Evolutionary conservation across 2,329 filamentous ascomycete species (phyloP), one percentile per base, ranked within the genome.

Genomic region (Trichoderma hamatum): DNA sequence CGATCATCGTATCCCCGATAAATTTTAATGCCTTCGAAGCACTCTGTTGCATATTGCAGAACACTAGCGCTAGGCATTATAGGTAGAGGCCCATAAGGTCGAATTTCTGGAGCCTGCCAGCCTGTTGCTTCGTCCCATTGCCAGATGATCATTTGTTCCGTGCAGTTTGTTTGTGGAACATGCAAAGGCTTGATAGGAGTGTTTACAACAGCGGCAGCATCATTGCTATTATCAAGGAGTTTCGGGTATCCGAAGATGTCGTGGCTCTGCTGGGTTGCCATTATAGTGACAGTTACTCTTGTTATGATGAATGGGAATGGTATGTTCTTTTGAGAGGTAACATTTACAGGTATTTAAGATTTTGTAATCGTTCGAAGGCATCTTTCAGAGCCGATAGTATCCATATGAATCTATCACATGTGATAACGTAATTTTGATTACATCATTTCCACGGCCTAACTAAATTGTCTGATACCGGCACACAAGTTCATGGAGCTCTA

Each of bases 41-140:
- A 96, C 80, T 95, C 91, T 52, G 93, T 96, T 11, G 93, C 93
- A 80, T 96, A 96, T 84, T 97, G 93, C 69, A 97, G 85, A 70
- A 90, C 89, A 4, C 89, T 92, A 16, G 93, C 92, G 3, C 91
- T 94, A 32, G 93, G 93, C 83, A 93, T 91, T 75, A 97, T 88
- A 71, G 85, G 85, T 62, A 97, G 82, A 9, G 92, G 90, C 0
- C 91, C 91, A 79, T 93, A 95, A 26, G 93, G 91, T 77, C 88
- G 87, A 68, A 96, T 85, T 73, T 90, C 85, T 1, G 93, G 93
- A 2, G 86, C 84, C 39, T 86, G 84, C 93, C 93, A 97, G 74
- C 93, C 93, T 21, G 80, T 76, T 51, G 82, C 77, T 26, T 79
- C 80, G 34, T 85, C 88, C 93, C 93, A 96, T 64, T 83, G 81